These are phyloP conservation scores for Solanum hybrid DNA, from an alignment of 305 asterid genomes.

Conservation along the genomic window DNA sequence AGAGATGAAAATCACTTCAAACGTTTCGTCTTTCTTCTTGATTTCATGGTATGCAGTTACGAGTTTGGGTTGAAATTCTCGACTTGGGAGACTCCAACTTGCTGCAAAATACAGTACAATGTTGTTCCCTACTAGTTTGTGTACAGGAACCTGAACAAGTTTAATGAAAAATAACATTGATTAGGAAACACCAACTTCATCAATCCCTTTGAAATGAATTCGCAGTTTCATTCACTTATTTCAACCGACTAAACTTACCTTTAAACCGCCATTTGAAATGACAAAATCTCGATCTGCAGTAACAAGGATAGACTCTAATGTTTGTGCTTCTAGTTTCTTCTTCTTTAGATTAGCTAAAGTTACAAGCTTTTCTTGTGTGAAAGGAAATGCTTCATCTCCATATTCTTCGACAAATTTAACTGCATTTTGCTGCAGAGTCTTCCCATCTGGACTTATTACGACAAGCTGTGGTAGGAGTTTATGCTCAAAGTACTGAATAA, in stretches of 20 bases:
- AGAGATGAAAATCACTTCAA: too few species aligned
- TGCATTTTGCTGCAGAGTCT: conserved; percentile 16
- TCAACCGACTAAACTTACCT: conserved; percentile 5
- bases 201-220: neutral
- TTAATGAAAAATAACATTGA: neutral
- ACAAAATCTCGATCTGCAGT: conserved; percentile 17
- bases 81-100: conserved; percentile 29
- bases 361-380: conserved; percentile 13
- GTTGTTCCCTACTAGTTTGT: conserved; percentile 24
- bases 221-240: neutral
- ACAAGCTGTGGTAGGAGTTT: conserved; percentile 15
- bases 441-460: conserved; percentile 22
- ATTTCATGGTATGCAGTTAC: conserved; percentile 16
- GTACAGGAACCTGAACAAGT: conserved; percentile 16
- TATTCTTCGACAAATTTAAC: conserved; percentile 23
- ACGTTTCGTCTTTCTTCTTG: too few species aligned
- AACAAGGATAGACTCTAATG: conserved; percentile 23
- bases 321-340: conserved; percentile 19
- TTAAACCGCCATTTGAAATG: conserved; percentile 17
- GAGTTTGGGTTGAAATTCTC: conserved; percentile 17
- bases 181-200: neutral
- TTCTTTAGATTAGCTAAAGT: conserved; percentile 11
- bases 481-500: conserved; percentile 15
- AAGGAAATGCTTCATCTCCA: conserved; percentile 24
- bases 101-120: conserved; percentile 26